These are phyloP conservation scores for Phaeosphaeria sp. DNA, from an alignment of 2,329 filamentous ascomycete genomes.

Conservation along the genomic window DNA sequence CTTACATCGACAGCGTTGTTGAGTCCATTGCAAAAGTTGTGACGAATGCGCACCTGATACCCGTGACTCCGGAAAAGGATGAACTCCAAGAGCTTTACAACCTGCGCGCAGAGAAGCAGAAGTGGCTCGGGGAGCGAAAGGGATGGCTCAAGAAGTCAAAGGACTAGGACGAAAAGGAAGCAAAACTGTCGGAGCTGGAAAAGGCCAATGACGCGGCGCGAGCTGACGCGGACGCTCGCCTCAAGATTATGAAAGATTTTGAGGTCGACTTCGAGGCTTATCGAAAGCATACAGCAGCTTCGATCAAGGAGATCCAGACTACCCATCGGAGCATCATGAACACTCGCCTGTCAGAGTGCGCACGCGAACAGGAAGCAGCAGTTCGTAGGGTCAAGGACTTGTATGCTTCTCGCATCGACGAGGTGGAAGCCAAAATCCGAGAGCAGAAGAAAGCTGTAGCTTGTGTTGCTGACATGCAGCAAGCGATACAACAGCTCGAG, in stretches of 20 bases:
- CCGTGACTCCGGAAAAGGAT: background rate
- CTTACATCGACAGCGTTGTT: too few species aligned
- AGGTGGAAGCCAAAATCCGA: background rate
- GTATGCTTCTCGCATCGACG: background rate
- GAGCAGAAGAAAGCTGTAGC: background rate
- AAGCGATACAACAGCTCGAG: background rate
- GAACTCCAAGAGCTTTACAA: background rate
- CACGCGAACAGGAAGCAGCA: background rate
- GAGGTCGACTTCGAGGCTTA: background rate
- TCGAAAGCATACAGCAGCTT: background rate
- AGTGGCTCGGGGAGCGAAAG: too few species aligned
- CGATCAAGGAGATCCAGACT: background rate
- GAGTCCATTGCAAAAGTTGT: too few species aligned
- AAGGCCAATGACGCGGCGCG: background rate
- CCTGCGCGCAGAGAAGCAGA: too few species aligned
- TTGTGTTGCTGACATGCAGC: background rate
- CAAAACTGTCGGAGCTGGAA: too few species aligned
- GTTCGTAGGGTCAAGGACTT: background rate
- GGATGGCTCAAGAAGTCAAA: too few species aligned
- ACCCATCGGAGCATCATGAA: background rate
- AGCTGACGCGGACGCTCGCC: background rate
- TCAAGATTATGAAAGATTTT: background rate
- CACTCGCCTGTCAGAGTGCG: background rate
- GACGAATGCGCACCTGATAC: background rate
- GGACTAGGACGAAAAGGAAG: too few species aligned